phyloP scores from a whole-genome alignment of 1,139 yeast species.

The Geotrichum reessii region DNA sequence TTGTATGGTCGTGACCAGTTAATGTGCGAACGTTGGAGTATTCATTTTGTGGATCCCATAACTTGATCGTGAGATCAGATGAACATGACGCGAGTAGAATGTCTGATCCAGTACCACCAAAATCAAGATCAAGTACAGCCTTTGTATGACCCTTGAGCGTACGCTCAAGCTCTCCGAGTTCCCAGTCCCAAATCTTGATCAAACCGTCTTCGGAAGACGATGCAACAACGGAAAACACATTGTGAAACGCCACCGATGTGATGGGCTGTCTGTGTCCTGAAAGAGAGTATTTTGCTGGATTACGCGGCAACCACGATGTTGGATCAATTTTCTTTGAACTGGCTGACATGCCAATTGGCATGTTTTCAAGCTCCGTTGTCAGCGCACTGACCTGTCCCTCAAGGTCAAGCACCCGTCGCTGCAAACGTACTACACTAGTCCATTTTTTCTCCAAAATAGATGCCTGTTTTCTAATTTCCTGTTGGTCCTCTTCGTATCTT shows the following conservation, averaged over 20 bases:
- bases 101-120: constrained; percentile 31
- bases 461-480: constrained; percentile 20
- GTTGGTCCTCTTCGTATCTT: constrained; percentile 15
- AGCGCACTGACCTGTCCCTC: constrained; percentile 41
- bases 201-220: constrained; percentile 74
- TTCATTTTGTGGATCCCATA: constrained; percentile 56
- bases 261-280: constrained; percentile 57
- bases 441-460: constrained; percentile 71
- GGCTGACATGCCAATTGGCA: constrained; percentile 21
- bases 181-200: constrained; percentile 71
- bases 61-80: constrained; percentile 64
- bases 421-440: constrained; percentile 79
- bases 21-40: constrained; percentile 59
- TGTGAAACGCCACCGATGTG: constrained; percentile 66
- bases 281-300: constrained; percentile 44
- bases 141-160: constrained; percentile 74
- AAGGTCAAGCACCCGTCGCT: constrained; percentile 61
- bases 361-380: constrained; percentile 43
- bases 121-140: constrained; percentile 56
- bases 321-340: constrained; percentile 34
- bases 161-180: constrained; percentile 59
- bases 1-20: constrained; percentile 87
- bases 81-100: constrained; percentile 57
- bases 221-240: constrained; percentile 57
- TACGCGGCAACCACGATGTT: constrained; percentile 63